Percentiles rank a stretch among this genome's conserved stretches.
Evolutionary conservation across 495 filamentous ascomycete species (phyloP).

Genomic region (Tuber melanosporum): DNA sequence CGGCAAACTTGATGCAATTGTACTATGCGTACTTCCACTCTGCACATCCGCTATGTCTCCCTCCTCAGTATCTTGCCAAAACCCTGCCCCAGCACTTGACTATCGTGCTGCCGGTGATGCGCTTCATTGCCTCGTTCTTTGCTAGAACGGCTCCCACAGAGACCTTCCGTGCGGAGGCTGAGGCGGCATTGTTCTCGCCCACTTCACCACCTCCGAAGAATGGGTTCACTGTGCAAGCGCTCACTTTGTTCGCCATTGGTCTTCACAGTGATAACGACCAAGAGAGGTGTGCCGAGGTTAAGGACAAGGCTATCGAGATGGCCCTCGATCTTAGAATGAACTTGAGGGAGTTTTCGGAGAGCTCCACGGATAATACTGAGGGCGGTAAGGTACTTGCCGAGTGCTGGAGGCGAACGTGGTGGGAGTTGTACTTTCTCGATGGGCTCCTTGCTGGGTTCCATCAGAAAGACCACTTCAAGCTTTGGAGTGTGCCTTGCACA

Average conservation of each 20-base stretch:
- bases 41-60: conserved; percentile 61
- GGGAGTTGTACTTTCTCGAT: conserved; percentile 80
- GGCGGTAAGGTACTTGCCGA: conserved; percentile 59
- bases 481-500: conserved; percentile 53
- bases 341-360: conserved; percentile 45
- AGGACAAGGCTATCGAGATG: conserved; percentile 59
- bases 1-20: conserved; percentile 47
- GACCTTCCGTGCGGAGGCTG: conserved; percentile 53
- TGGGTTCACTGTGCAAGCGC: conserved; percentile 67
- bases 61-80: conserved; percentile 39
- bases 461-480: conserved; percentile 52
- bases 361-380: conserved; percentile 36
- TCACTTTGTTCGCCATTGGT: conserved; percentile 68
- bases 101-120: conserved; percentile 55
- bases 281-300: conserved; percentile 57
- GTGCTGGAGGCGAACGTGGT: conserved; percentile 81
- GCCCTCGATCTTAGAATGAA: conserved; percentile 73
- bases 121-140: conserved; percentile 62
- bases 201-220: conserved; percentile 48
- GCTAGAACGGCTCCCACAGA: conserved; percentile 50
- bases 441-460: conserved; percentile 57
- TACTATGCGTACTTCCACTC: conserved; percentile 62
- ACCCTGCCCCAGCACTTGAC: conserved; percentile 23
- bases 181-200: conserved; percentile 49
- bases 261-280: conserved; percentile 70